Evolutionary conservation across 768 basidiomycete genomes (phyloP).

Genomic region (Mycena rosella): DNA sequence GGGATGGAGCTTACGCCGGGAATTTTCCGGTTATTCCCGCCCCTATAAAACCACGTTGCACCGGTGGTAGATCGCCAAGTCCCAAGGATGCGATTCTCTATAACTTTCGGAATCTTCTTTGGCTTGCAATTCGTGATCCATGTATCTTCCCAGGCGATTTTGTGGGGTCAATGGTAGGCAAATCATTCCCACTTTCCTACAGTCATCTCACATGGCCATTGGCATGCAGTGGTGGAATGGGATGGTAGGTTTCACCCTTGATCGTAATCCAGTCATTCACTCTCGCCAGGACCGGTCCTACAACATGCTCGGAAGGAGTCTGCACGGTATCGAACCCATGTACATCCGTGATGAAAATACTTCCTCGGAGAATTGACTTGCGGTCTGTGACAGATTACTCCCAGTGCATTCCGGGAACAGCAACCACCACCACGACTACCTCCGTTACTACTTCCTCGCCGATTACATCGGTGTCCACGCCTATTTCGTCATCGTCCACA

Average conservation of each 20-base stretch:
- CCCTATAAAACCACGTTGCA: conserved; percentile 14
- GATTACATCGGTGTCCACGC: not conserved
- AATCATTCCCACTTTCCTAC: not conserved
- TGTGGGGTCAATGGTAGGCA: conserved; percentile 29
- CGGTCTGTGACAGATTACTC: conserved; percentile 54
- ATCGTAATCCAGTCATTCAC: not conserved
- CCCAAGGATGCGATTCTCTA: conserved; percentile 24
- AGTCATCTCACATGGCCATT: not conserved
- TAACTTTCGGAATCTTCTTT: not conserved
- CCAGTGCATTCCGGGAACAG: conserved; percentile 61
- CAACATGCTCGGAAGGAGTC: conserved; percentile 60
- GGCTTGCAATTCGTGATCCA: conserved; percentile 3
- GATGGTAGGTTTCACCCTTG: conserved; percentile 53
- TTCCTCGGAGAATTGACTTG: not conserved
- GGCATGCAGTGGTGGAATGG: conserved; percentile 55
- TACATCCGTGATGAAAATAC: conserved; percentile 37
- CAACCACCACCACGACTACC: conserved; percentile 35
- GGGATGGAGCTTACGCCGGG: conserved; percentile 10
- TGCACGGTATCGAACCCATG: conserved; percentile 61
- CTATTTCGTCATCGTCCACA: conserved; percentile 31
- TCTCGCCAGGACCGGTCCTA: conserved; percentile 58
- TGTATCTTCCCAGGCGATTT: conserved; percentile 14
- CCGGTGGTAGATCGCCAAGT: not conserved
- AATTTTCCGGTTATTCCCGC: conserved; percentile 19
- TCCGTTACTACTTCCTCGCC: conserved; percentile 30